Evolutionary conservation across 768 basidiomycete genomes (phyloP).

Genomic region (Leccinellum luteum): DNA sequence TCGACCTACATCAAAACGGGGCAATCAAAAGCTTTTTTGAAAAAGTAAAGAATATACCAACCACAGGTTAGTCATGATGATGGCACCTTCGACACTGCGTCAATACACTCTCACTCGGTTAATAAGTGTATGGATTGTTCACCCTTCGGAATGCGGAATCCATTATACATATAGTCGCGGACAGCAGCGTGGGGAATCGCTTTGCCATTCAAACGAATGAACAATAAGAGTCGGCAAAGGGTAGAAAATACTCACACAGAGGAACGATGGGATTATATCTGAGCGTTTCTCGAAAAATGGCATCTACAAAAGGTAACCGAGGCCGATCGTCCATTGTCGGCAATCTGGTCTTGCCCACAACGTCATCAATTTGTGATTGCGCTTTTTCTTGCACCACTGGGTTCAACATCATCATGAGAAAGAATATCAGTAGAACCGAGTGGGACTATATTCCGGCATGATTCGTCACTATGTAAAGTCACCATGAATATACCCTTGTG

Average conservation of each 20-base stretch:
- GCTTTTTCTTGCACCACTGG: not conserved
- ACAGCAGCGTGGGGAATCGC: not conserved
- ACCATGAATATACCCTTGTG: too few species aligned
- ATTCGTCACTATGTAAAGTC: not conserved
- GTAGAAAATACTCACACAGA: not conserved
- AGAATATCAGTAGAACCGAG: not conserved
- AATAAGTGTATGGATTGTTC: too few species aligned
- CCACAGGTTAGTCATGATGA: not conserved
- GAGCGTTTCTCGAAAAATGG: not conserved
- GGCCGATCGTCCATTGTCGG: not conserved
- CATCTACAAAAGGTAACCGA: not conserved
- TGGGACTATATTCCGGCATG: not conserved
- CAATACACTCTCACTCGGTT: not conserved
- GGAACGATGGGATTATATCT: not conserved
- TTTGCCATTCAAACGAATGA: not conserved
- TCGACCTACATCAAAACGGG: not conserved
- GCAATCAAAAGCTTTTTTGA: not conserved
- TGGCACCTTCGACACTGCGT: not conserved
- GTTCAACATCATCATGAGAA: not conserved
- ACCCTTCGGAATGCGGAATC: not conserved
- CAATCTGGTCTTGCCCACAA: not conserved
- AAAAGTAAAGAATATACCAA: not conserved
- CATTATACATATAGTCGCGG: not conserved
- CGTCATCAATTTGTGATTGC: not conserved
- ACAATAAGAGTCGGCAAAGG: fast-evolving